These are phyloP conservation scores for Clonostachys chloroleuca DNA, from an alignment of 2,329 filamentous ascomycete genomes.

Conservation along the genomic window DNA sequence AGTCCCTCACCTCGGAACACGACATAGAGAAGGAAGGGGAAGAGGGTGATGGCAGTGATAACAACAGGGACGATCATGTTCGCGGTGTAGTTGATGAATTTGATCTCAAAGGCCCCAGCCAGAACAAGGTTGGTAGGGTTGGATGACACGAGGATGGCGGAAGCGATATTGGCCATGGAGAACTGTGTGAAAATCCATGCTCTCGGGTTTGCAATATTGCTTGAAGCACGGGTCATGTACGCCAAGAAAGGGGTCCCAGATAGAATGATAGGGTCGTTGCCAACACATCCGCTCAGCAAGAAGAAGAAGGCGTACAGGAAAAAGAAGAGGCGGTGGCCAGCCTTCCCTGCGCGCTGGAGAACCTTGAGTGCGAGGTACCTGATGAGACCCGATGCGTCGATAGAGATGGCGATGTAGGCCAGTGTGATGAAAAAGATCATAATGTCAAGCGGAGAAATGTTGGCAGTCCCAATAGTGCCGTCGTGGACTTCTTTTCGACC, in stretches of 20 bases:
- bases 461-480: slow-evolving; percentile 60
- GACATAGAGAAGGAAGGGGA: slow-evolving; percentile 66
- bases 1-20: slow-evolving; percentile 61
- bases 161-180: slow-evolving; percentile 67
- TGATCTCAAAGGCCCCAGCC: slow-evolving; percentile 67
- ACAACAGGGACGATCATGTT: slow-evolving; percentile 73
- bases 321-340: slow-evolving; percentile 66
- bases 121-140: slow-evolving; percentile 75
- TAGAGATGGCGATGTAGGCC: slow-evolving; percentile 74
- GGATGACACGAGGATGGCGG: slow-evolving; percentile 71
- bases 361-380: slow-evolving; percentile 68
- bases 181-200: slow-evolving; percentile 75
- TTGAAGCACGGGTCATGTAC: slow-evolving; percentile 73
- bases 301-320: slow-evolving; percentile 74
- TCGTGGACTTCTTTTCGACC: slow-evolving; percentile 62
- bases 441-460: slow-evolving; percentile 67
- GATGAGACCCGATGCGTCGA: slow-evolving; percentile 73
- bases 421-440: slow-evolving; percentile 72
- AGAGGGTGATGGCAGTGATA: slow-evolving; percentile 62
- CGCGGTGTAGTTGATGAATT: slow-evolving; percentile 70
- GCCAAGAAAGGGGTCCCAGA: slow-evolving; percentile 71
- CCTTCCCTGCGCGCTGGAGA: slow-evolving; percentile 60
- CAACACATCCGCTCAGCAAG: slow-evolving; percentile 60
- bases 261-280: slow-evolving; percentile 72
- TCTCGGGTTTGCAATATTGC: slow-evolving; percentile 65